Base-by-base conservation (phyloP, 768 basidiomycete species). In the Suillus variegatus region DNA sequence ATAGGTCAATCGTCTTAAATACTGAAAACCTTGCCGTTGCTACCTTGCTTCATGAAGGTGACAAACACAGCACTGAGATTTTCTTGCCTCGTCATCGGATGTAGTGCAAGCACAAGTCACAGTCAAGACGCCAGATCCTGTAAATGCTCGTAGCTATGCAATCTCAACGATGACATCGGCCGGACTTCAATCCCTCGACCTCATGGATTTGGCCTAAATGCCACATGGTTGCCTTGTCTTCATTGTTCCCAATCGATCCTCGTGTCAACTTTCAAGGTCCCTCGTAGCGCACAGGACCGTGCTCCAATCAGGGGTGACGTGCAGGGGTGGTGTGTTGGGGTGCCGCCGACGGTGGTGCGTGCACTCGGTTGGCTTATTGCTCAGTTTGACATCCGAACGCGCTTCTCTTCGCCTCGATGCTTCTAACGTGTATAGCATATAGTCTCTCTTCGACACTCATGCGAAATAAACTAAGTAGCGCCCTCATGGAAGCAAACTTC, bases 31-130 rank as follows among this genome's bases (percentile, higher is more conserved):
- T 51, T 16, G 0, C 25, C 40, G 22, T 40, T 22, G 57, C 38
- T 20, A 20, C 32, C 12, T 55, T 55, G n/a, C 54, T 20, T 55
- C 41, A 28, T 32, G 10, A 60, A 41, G 16, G 36, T 55, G 54
- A 36, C 56, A 57, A 4, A 38, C 58, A 60, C 58, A 60, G 58
- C 58, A 43, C 40, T 58, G 25, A 41, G 22, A 58, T 12, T 22
- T 40, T 58, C 18, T 10, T 35, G 2, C 54, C 35, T 55, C 12
- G 10, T 55, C 32, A 13, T 55, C 20, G 35, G 54, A 28, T 6
- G 18, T 12, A 20, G 18, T 12, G 12, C 6, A 0, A 41, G 6
- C 58, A 1, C 25, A 25, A 9, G 3, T 16, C 38, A 22, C n/a
- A 16, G 22, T 5, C 18, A 8, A 22, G 22, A 18, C 14, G 16